Evolutionary conservation across 2,329 filamentous ascomycete species (phyloP).

Genomic region (Pseudogymnoascus sp.): DNA sequence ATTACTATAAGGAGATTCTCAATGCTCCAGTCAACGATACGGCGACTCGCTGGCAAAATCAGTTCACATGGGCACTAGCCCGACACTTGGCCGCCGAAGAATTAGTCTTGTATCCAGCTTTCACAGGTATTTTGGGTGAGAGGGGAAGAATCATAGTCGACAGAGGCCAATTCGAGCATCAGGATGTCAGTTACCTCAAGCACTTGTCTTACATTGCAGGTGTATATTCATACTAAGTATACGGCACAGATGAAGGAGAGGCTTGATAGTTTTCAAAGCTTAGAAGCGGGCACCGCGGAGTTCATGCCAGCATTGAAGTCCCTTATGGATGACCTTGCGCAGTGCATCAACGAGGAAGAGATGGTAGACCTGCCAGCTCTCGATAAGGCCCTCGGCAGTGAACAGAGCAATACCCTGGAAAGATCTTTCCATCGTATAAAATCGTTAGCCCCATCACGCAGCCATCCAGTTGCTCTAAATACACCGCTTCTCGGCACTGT

Average conservation of each 20-base stretch:
- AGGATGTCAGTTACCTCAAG: conserved; percentile 27
- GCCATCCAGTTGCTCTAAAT: background rate
- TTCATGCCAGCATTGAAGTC: conserved; percentile 36
- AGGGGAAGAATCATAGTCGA: conserved; percentile 37
- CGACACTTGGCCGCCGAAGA: conserved; percentile 41
- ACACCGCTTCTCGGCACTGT: conserved; percentile 46
- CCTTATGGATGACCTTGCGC: conserved; percentile 35
- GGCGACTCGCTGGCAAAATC: conserved; percentile 40
- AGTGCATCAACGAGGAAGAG: conserved; percentile 32
- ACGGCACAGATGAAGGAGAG: conserved; percentile 40
- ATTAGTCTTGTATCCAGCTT: conserved; percentile 44
- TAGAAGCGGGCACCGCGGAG: conserved; percentile 31
- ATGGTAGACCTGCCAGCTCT: background rate
- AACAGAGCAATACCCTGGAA: background rate
- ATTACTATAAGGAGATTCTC: no score
- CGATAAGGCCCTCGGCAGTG: background rate
- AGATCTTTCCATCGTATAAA: background rate
- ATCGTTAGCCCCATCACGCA: background rate
- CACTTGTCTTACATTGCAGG: background rate
- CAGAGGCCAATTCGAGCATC: conserved; percentile 39
- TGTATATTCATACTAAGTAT: background rate
- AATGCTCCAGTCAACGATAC: no score
- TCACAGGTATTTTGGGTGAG: conserved; percentile 37
- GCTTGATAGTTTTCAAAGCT: conserved; percentile 40
- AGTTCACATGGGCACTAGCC: conserved; percentile 41